A percentile compares a stretch with the other conserved stretches of the same genome.
Conservation (phyloP, 169 alveolate species). For the Babesia bigemina region DNA sequence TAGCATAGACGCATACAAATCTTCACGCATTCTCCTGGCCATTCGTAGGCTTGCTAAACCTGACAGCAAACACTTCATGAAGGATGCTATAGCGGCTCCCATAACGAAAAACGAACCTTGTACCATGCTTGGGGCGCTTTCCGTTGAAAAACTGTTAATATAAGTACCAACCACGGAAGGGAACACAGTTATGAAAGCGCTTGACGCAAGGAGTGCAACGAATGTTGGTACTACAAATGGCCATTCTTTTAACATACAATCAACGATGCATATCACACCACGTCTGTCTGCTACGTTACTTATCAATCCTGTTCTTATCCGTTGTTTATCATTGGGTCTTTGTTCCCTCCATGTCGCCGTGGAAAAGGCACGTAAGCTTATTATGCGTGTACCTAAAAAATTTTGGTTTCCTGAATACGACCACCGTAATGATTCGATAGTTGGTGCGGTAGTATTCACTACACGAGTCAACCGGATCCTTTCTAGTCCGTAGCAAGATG, state of each 20-base stretch:
- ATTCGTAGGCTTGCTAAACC: constrained; percentile 54
- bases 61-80: constrained; percentile 28
- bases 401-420: neutral
- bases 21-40: constrained; percentile 62
- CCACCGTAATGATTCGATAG: neutral
- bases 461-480: too few species aligned
- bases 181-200: constrained; percentile 37
- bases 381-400: neutral
- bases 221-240: constrained; percentile 43
- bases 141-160: constrained; percentile 37
- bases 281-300: neutral
- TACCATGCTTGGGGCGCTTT: constrained; percentile 14
- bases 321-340: neutral
- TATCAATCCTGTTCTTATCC: neutral
- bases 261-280: constrained; percentile 18
- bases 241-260: constrained; percentile 20
- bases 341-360: neutral
- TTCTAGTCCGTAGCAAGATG: too few species aligned
- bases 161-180: constrained; percentile 42
- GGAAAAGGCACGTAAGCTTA: neutral
- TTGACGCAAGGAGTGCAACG: constrained; percentile 38
- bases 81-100: constrained; percentile 35
- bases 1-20: constrained; percentile 56
- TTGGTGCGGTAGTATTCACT: too few species aligned
- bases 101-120: constrained; percentile 16